Conservation (phyloP, 2,329 filamentous ascomycete species). For the Claviceps sp. region DNA sequence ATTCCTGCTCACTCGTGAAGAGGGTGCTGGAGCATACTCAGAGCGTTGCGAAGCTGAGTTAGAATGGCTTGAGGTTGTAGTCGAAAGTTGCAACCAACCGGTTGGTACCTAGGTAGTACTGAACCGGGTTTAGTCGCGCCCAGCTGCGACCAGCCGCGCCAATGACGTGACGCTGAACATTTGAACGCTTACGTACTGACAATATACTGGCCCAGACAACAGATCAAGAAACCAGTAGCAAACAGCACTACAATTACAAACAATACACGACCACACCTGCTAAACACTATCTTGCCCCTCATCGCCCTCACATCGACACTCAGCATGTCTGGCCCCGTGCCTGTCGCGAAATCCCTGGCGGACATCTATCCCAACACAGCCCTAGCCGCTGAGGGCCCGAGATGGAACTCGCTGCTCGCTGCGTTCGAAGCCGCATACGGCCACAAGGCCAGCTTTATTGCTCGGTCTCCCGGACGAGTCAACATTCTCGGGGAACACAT, state of each 20-base stretch:
- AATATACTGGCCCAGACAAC: too few species aligned
- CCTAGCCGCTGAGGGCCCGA: constrained; percentile 48
- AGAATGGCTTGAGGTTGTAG: too few species aligned
- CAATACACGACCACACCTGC: not conserved
- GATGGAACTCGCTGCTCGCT: constrained; percentile 64
- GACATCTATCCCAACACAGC: constrained; percentile 76
- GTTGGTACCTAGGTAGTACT: too few species aligned
- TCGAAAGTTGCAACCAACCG: too few species aligned
- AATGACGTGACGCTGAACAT: too few species aligned
- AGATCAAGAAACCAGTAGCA: not conserved
- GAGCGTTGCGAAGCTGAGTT: too few species aligned
- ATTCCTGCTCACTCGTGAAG: too few species aligned
- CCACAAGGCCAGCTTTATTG: constrained; percentile 62
- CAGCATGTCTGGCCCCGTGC: constrained; percentile 47
- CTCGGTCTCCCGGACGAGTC: constrained; percentile 83
- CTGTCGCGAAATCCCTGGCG: constrained; percentile 58
- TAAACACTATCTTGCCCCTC: not conserved
- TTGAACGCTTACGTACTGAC: too few species aligned
- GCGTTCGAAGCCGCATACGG: constrained; percentile 61
- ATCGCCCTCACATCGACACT: not conserved
- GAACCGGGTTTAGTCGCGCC: too few species aligned
- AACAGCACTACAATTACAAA: not conserved
- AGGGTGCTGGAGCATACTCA: too few species aligned
- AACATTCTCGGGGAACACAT: constrained; percentile 99
- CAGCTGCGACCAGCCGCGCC: too few species aligned